phyloP scores from a whole-genome alignment of 768 basidiomycete genomes.

The Leucosporidium scottii region DNA sequence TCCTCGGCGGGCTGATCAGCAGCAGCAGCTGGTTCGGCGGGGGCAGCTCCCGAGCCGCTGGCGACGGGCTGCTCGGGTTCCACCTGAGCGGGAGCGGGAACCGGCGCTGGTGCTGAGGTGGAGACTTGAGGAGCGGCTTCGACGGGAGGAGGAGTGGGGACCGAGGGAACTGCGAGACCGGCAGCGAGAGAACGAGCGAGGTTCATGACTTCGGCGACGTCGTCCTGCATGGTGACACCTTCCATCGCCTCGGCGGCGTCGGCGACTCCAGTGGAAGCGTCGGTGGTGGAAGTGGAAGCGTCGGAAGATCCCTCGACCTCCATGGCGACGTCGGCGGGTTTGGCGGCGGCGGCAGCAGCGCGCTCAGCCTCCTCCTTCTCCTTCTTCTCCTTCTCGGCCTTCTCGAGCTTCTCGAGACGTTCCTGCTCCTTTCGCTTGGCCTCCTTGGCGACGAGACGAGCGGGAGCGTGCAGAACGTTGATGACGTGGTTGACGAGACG shows the following conservation, averaged over 20 bases:
- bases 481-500: constrained; percentile 40
- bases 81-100: constrained; percentile 3
- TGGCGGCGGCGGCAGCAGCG: constrained; percentile 1
- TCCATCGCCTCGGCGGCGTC: constrained; percentile 16
- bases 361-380: constrained; percentile 14
- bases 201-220: constrained; percentile 32
- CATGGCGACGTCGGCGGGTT: constrained; percentile 9
- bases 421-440: constrained; percentile 52
- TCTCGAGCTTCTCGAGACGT: constrained; percentile 16
- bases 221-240: constrained; percentile 10
- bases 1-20: constrained; percentile 11
- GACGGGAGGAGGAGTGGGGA: neutral
- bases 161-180: constrained; percentile 25
- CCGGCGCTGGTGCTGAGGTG: constrained; percentile 7
- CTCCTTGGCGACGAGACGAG: constrained; percentile 39
- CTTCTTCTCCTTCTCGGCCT: constrained; percentile 14
- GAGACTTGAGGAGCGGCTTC: too few species aligned
- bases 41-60: constrained; percentile 19
- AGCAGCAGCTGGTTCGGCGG: constrained; percentile 31
- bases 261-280: neutral
- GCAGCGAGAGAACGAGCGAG: constrained; percentile 32
- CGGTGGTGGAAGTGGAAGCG: neutral
- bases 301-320: constrained; percentile 12
- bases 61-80: constrained; percentile 14
- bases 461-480: constrained; percentile 43